Evolutionary conservation across 163 green algal genomes (phyloP).

Genomic region (Volvox carteri): DNA sequence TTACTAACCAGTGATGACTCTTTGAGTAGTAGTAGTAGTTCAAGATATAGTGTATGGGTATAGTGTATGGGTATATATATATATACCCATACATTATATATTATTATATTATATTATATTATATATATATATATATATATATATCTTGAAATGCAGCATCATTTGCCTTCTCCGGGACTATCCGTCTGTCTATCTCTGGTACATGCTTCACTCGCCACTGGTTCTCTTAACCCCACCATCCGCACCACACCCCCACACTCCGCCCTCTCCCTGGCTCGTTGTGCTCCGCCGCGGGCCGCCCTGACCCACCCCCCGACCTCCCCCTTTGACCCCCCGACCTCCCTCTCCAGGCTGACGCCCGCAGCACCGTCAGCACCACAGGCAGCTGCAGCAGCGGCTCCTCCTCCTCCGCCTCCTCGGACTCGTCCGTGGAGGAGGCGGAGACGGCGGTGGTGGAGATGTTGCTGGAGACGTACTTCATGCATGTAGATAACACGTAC

Average conservation of each 20-base stretch:
- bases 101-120: neutral
- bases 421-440: conserved; percentile 72
- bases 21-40: too few relatives aligned
- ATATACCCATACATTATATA: neutral
- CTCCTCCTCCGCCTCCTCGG: conserved; percentile 57
- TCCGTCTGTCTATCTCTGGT: too few relatives aligned
- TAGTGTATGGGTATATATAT: neutral
- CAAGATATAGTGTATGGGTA: neutral
- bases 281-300: too few relatives aligned
- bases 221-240: too few relatives aligned
- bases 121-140: too few relatives aligned
- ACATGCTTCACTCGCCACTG: too few relatives aligned
- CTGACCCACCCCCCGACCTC: too few relatives aligned
- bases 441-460: conserved; percentile 88
- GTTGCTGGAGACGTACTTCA: conserved; percentile 95
- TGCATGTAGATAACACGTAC: conserved; percentile 92
- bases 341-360: conserved; percentile 30
- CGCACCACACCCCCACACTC: too few relatives aligned
- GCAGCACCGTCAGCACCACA: conserved; percentile 39
- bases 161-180: too few relatives aligned
- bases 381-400: conserved; percentile 55
- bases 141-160: neutral
- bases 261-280: too few relatives aligned
- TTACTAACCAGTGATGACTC: too few relatives aligned
- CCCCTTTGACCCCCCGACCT: conserved; percentile 5